These are phyloP conservation scores for Botrytis hyacinthi DNA, from an alignment of 2,329 filamentous ascomycete genomes.

Conservation along the genomic window DNA sequence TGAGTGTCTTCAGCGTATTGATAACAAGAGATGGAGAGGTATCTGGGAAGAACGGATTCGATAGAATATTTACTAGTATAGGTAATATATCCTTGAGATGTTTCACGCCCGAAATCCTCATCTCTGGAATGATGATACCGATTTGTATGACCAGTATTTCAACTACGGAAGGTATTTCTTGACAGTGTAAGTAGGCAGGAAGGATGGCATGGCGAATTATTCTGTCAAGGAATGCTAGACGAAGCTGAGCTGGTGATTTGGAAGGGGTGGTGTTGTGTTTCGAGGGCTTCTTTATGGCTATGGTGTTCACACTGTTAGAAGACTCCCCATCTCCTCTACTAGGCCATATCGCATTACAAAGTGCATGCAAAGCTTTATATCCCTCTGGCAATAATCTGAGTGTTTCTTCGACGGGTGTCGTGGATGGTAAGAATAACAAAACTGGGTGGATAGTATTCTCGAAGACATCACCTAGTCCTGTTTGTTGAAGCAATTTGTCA, in stretches of 20 bases:
- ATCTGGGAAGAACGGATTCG: constrained; percentile 64
- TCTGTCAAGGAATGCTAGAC: constrained; percentile 49
- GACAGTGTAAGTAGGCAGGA: constrained; percentile 55
- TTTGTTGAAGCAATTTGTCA: constrained; percentile 52
- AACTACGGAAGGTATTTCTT: constrained; percentile 57
- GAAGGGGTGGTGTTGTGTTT: not conserved
- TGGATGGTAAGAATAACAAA: constrained; percentile 71
- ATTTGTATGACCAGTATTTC: constrained; percentile 54
- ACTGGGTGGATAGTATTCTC: constrained; percentile 68
- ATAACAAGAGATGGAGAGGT: constrained; percentile 52
- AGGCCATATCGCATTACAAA: constrained; percentile 43
- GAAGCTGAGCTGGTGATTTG: constrained; percentile 23
- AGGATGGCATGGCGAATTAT: constrained; percentile 57
- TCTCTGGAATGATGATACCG: constrained; percentile 48
- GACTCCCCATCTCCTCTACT: constrained; percentile 17
- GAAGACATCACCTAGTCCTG: constrained; percentile 66
- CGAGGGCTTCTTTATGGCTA: not conserved
- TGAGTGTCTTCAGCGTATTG: constrained; percentile 49
- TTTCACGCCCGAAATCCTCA: constrained; percentile 63
- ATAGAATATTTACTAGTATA: constrained; percentile 57
- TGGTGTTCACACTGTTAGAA: constrained; percentile 19
- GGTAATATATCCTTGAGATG: constrained; percentile 58
- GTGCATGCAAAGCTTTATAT: constrained; percentile 63
- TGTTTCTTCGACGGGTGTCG: constrained; percentile 74
- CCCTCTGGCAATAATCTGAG: constrained; percentile 60